Evolutionary conservation across 116 monocot genomes (phyloP).

Genomic region (Phalaenopsis hybrid): DNA sequence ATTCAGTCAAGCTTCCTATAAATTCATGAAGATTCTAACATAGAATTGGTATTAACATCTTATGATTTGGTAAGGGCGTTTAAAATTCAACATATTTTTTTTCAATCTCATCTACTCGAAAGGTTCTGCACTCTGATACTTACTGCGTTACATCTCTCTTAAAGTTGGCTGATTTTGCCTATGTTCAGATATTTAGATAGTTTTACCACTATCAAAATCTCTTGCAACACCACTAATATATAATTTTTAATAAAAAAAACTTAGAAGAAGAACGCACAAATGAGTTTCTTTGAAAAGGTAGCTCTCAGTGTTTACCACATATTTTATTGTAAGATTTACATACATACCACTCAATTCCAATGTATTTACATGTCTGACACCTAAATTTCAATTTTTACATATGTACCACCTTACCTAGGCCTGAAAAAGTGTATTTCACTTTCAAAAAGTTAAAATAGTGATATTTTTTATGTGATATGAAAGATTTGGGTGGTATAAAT

Average conservation of each 20-base stretch:
- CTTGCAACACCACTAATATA: background rate
- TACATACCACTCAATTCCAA: background rate
- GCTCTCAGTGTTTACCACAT: background rate
- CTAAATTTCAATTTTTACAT: too few relatives aligned
- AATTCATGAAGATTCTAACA: background rate
- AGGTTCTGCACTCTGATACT: background rate
- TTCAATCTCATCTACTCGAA: background rate
- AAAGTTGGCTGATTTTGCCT: background rate
- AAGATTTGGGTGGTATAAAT: too few relatives aligned
- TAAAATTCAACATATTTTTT: background rate
- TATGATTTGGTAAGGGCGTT: background rate
- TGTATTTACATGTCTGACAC: too few relatives aligned
- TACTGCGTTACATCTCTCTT: background rate
- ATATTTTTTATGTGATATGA: too few relatives aligned
- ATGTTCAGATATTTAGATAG: background rate
- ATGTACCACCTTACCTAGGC: too few relatives aligned
- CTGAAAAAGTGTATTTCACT: too few relatives aligned
- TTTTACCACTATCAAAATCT: background rate
- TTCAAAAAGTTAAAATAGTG: too few relatives aligned
- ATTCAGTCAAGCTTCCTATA: background rate
- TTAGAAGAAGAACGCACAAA: too few relatives aligned
- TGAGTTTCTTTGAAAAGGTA: too few relatives aligned
- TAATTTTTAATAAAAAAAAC: background rate
- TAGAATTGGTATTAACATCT: background rate
- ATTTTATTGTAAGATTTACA: background rate